phyloP scores from a whole-genome alignment of 1,139 yeast genomes.

The Arxiozyma slooffiae region DNA sequence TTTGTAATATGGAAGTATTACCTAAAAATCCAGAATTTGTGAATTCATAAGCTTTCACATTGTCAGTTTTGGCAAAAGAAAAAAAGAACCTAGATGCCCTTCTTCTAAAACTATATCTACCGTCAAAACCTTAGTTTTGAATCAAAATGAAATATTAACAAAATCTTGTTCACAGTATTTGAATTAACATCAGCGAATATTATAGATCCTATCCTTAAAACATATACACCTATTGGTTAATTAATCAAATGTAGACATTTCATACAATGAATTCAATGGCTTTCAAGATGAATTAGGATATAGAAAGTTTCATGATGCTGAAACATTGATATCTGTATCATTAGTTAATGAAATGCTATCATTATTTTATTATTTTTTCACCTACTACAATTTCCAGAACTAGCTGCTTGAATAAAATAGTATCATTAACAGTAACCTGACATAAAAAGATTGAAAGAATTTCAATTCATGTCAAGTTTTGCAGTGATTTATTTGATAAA shows the following conservation, averaged over 20 bases:
- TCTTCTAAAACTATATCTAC: neutral
- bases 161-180: conserved; percentile 12
- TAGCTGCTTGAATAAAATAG: neutral
- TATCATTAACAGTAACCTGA: neutral
- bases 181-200: conserved; percentile 10
- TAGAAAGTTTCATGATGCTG: neutral
- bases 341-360: neutral
- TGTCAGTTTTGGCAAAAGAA: conserved; percentile 11
- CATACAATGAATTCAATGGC: conserved; percentile 17
- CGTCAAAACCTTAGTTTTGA: neutral
- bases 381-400: neutral
- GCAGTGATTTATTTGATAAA: neutral
- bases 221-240: conserved; percentile 23
- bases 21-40: conserved; percentile 23
- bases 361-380: neutral
- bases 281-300: conserved; percentile 6
- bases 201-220: neutral
- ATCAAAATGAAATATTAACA: neutral
- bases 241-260: conserved; percentile 23
- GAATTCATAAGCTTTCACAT: conserved; percentile 20
- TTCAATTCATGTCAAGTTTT: neutral
- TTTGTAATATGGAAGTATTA: conserved; percentile 18
- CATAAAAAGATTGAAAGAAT: neutral
- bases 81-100: neutral
- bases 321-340: neutral